phyloP scores from a whole-genome alignment of 441 rosid genomes.

The Jatropha podagrica region DNA sequence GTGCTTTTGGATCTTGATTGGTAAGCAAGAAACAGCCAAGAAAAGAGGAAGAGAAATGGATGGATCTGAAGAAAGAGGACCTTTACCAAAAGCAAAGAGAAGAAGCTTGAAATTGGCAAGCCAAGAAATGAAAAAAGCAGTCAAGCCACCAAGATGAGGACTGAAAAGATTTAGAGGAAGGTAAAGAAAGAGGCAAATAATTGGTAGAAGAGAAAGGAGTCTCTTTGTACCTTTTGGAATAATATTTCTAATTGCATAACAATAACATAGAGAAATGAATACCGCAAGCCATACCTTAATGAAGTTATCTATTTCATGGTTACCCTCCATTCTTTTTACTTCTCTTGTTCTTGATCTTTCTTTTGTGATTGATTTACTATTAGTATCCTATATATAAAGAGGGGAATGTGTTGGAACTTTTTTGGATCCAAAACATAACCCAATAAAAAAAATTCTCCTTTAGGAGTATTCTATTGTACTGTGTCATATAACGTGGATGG shows the following conservation, averaged over 20 bases:
- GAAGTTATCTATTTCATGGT: constrained; percentile 43
- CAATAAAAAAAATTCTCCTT: too few species aligned
- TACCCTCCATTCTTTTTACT: constrained; percentile 22
- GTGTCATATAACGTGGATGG: too few species aligned
- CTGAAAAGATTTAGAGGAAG: constrained; percentile 54
- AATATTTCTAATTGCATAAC: constrained; percentile 37
- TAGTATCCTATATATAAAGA: background rate
- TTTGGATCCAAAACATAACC: background rate
- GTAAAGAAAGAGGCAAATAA: constrained; percentile 37
- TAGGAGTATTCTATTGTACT: too few species aligned
- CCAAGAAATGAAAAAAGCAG: constrained; percentile 58
- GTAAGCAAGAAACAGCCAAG: constrained; percentile 51
- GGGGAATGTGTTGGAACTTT: background rate
- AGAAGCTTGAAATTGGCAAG: constrained; percentile 68
- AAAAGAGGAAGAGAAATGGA: constrained; percentile 43
- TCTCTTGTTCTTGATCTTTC: background rate
- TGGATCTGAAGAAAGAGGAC: constrained; percentile 46
- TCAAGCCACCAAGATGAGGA: constrained; percentile 33
- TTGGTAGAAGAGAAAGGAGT: constrained; percentile 50
- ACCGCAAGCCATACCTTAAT: constrained; percentile 47
- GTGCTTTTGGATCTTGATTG: constrained; percentile 42
- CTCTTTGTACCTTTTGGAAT: constrained; percentile 45
- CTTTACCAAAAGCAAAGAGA: constrained; percentile 57
- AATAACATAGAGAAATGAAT: constrained; percentile 39
- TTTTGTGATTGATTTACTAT: background rate